phyloP scores from a whole-genome alignment of 2,329 filamentous ascomycete species.

The Monosporascus sp. region DNA sequence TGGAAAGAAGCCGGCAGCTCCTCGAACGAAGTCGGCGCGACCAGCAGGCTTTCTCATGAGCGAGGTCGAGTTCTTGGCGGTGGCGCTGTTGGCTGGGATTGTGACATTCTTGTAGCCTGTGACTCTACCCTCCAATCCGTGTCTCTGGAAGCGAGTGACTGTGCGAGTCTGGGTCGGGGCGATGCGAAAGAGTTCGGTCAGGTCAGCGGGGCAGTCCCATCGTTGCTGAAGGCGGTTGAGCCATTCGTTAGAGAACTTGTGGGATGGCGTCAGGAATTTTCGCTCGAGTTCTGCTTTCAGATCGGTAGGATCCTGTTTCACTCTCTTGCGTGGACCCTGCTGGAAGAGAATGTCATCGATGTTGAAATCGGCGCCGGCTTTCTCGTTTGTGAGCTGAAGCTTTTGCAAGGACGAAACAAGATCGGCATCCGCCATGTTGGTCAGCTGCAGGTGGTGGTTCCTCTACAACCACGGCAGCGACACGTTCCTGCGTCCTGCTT shows the following conservation, averaged over 20 bases:
- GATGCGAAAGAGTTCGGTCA: constrained; percentile 78
- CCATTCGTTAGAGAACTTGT: constrained; percentile 77
- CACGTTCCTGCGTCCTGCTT: no score
- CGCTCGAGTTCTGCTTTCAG: constrained; percentile 68
- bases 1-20: constrained; percentile 88
- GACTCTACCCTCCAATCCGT: constrained; percentile 87
- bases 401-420: constrained; percentile 46
- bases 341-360: constrained; percentile 57
- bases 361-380: constrained; percentile 22
- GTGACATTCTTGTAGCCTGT: constrained; percentile 94
- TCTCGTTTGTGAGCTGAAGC: constrained; percentile 39
- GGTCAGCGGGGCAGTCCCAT: constrained; percentile 79
- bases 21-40: constrained; percentile 85
- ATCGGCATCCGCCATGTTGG: constrained; percentile 23
- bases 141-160: constrained; percentile 86
- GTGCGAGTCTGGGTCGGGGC: constrained; percentile 90
- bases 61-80: constrained; percentile 92
- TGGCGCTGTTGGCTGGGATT: constrained; percentile 80
- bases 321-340: constrained; percentile 35
- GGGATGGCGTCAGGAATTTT: constrained; percentile 74
- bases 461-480: not conserved
- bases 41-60: constrained; percentile 79
- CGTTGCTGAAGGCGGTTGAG: constrained; percentile 81
- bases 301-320: constrained; percentile 50
- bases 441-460: not conserved